Evolutionary conservation across 176 grass and related monocot genomes (phyloP).

Genomic region (Oryza australiensis): DNA sequence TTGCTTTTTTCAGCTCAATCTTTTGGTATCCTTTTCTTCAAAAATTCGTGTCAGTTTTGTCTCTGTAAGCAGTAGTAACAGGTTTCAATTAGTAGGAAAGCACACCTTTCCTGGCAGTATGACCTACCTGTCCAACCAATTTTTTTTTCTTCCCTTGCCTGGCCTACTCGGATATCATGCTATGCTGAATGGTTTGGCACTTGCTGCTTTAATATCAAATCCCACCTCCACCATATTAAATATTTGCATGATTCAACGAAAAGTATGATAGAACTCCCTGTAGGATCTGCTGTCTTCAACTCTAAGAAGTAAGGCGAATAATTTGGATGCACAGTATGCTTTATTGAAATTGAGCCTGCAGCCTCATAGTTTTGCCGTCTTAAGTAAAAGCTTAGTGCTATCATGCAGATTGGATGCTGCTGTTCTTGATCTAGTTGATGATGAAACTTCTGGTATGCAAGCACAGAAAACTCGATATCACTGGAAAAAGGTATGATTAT

Average conservation of each 20-base stretch:
- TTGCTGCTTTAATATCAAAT: not conserved
- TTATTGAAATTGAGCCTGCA: slow-evolving; percentile 16
- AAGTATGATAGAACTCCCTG: not conserved
- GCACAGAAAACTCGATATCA: slow-evolving; percentile 88
- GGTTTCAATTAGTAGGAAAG: slow-evolving; percentile 1
- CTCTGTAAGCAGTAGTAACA: not conserved
- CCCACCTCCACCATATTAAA: not conserved
- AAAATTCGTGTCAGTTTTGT: not conserved
- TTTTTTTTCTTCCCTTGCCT: not conserved
- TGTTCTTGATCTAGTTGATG: slow-evolving; percentile 93
- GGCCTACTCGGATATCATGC: not conserved
- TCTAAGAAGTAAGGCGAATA: not conserved
- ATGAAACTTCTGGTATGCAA: slow-evolving; percentile 86
- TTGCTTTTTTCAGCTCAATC: not conserved
- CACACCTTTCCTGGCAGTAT: not conserved
- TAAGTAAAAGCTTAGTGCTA: slow-evolving; percentile 22
- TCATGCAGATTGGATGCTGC: slow-evolving; percentile 82
- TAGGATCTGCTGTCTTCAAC: slow-evolving; percentile 17
- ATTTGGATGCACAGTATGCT: slow-evolving; percentile 1
- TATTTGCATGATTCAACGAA: not conserved
- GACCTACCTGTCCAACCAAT: not conserved
- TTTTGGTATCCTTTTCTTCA: not conserved
- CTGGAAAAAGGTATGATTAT: slow-evolving; percentile 83
- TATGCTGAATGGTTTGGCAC: slow-evolving; percentile 4
- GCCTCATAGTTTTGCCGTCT: not conserved